Evolutionary conservation across 202 grass and related monocot genomes (phyloP).

Genomic region (Schoenoplectus tabernaemontani): DNA sequence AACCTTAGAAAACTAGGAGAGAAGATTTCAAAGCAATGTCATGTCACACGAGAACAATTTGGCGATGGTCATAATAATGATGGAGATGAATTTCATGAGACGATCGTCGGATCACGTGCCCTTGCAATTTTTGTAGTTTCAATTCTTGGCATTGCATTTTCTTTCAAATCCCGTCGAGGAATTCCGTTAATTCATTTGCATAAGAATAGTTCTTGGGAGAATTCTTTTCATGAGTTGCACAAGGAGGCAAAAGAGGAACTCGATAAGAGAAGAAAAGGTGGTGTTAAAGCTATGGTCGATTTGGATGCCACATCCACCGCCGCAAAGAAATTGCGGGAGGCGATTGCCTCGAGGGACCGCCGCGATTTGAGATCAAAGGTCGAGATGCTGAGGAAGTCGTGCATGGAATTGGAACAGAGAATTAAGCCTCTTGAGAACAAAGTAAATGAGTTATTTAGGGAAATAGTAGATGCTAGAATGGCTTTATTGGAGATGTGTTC

Average conservation of each 20-base stretch:
- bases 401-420: constrained; percentile 53
- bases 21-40: constrained; percentile 21
- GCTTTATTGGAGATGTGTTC: constrained; percentile 37
- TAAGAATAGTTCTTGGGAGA: constrained; percentile 36
- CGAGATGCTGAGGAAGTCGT: constrained; percentile 28
- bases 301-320: constrained; percentile 37
- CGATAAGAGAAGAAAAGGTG: constrained; percentile 49
- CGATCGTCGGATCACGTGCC: constrained; percentile 39
- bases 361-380: neutral
- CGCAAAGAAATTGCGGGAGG: constrained; percentile 14
- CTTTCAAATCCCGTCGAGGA: constrained; percentile 45
- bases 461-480: constrained; percentile 50
- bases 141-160: constrained; percentile 34
- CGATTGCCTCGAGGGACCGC: neutral
- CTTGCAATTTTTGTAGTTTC: constrained; percentile 39
- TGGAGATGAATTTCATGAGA: constrained; percentile 23
- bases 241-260: constrained; percentile 59
- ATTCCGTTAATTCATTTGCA: constrained; percentile 14
- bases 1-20: constrained; percentile 63
- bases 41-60: neutral
- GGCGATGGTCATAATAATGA: neutral
- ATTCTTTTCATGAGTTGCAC: constrained; percentile 48
- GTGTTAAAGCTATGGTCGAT: constrained; percentile 54
- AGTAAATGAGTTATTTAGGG: constrained; percentile 44
- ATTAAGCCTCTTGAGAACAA: constrained; percentile 38